Evolutionary conservation across 2,329 filamentous ascomycete species (phyloP), one percentile per base, ranked within the genome.

Genomic region (Colletotrichum eleusines): DNA sequence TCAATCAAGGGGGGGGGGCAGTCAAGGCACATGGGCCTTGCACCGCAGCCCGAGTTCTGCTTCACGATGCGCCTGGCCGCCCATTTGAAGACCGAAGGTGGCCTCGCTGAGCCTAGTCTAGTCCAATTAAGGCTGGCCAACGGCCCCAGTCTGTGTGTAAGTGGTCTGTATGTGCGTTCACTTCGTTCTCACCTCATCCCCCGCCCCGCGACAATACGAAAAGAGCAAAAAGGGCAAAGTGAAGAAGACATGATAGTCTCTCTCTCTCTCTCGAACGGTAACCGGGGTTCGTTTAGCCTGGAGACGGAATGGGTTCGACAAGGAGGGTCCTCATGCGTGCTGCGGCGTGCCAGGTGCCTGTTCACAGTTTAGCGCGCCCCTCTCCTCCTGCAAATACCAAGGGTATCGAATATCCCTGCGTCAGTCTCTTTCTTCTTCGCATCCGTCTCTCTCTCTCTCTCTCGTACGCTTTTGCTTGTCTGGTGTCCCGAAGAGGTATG

Each of bases 271-370:
- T 46, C 20, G 20, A n/a, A 46, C 18, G 12, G 44, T 2, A 46
- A n/a, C 44, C n/a, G 44, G 44, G 42, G 20, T n/a, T 33, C 33
- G 20, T n/a, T 33, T 23, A 33, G 12, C 5, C 57, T 63, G 64
- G 68, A 71, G 58, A 53, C 64, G 68, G 68, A 53, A 50, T 23
- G 58, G 64, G 53, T 28, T 50, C 67, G 48, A 66, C 38, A 38
- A 48, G 38, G 64, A 40, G 46, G 31, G n/a, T 0, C 20, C 18
- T 28, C 23, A 35, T 65, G 53, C 61, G 38, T 42, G 38, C 44
- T 42, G 63, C 33, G 35, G 16, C 42, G 67, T 61, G 40, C 63
- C 63, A 70, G 67, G 23, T n/a, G 26, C 12, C 55, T 38, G 28
- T 38, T 62, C 42, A 26, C 12, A 35, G 66, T 18, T 53, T 69